A percentile compares a stretch with the other conserved stretches of the same genome.
These are phyloP conservation scores for Sporothrix variecibatus DNA, from an alignment of 2,329 filamentous ascomycete species.

Conservation along the genomic window DNA sequence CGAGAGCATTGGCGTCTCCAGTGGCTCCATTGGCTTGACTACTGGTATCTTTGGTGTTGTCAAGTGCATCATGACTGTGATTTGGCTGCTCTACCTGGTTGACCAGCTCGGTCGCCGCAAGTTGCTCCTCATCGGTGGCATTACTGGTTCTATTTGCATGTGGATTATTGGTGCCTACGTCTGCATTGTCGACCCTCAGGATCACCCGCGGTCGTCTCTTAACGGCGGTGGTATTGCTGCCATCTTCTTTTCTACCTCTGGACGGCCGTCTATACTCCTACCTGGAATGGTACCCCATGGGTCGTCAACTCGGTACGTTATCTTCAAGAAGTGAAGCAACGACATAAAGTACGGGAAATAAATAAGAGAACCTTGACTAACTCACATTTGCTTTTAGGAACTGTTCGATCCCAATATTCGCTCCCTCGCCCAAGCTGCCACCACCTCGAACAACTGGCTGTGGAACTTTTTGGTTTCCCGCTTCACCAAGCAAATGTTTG, in stretches of 20 bases:
- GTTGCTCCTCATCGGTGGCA: slow-evolving; percentile 65
- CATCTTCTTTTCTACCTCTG: slow-evolving; percentile 74
- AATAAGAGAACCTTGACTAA: too few species aligned
- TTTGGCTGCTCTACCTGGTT: slow-evolving; percentile 70
- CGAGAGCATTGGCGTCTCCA: slow-evolving; percentile 51
- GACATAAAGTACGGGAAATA: too few species aligned
- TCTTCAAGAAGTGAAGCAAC: too few species aligned
- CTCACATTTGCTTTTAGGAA: slow-evolving; percentile 43
- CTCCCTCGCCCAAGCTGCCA: slow-evolving; percentile 70
- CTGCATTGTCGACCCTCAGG: slow-evolving; percentile 47
- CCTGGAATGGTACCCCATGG: slow-evolving; percentile 76
- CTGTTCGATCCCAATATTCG: slow-evolving; percentile 73
- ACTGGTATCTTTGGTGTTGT: slow-evolving; percentile 78
- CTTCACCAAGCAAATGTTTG: slow-evolving; percentile 68
- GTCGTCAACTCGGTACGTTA: slow-evolving; percentile 59
- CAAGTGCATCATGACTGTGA: slow-evolving; percentile 67
- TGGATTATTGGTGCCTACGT: slow-evolving; percentile 66
- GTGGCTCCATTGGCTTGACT: slow-evolving; percentile 52
- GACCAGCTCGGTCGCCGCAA: slow-evolving; percentile 58
- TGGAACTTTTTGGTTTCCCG: slow-evolving; percentile 70
- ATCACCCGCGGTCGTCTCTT: slow-evolving; percentile 37
- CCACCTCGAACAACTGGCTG: slow-evolving; percentile 71
- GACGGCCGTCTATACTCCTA: slow-evolving; percentile 71
- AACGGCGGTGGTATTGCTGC: slow-evolving; percentile 55
- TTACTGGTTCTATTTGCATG: slow-evolving; percentile 56